Percentiles rank a stretch among this genome's conserved stretches.
These are phyloP conservation scores for Allantophomopsis cytisporea DNA, from an alignment of 2,329 filamentous ascomycete species.

Conservation along the genomic window DNA sequence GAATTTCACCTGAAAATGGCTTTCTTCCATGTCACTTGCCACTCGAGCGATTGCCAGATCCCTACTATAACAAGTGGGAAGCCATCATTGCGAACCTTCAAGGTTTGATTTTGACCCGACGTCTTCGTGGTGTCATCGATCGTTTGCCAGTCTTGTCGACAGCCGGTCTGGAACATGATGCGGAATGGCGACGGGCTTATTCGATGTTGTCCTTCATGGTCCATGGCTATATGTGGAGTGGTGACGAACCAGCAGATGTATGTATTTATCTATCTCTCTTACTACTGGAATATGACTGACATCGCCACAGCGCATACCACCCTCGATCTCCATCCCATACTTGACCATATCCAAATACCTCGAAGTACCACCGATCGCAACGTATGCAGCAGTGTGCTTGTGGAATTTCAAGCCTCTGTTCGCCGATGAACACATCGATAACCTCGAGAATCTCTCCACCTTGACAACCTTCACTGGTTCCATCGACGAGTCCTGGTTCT, in stretches of 20 bases:
- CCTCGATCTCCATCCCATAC: conserved; percentile 72
- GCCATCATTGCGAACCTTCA: conserved; percentile 75
- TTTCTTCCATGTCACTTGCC: conserved; percentile 79
- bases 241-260: conserved; percentile 66
- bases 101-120: conserved; percentile 70
- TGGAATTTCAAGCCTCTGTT: conserved; percentile 98
- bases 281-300: conserved; percentile 4
- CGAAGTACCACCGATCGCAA: conserved; percentile 83
- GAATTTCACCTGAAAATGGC: conserved; percentile 64
- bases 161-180: conserved; percentile 63
- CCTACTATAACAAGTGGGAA: conserved; percentile 95
- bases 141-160: conserved; percentile 74
- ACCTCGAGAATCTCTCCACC: conserved; percentile 76
- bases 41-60: conserved; percentile 66
- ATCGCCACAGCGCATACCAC: conserved; percentile 43
- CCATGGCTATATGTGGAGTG: conserved; percentile 94
- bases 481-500: conserved; percentile 97
- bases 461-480: conserved; percentile 88
- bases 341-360: conserved; percentile 63
- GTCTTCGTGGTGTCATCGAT: conserved; percentile 69
- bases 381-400: conserved; percentile 79
- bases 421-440: conserved; percentile 65
- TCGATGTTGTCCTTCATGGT: conserved; percentile 81
- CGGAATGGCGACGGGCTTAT: conserved; percentile 92
- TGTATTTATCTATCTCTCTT: conserved; percentile 2